These are phyloP conservation scores for Cladophialophora psammophila DNA, from an alignment of 2,329 filamentous ascomycete species.

Conservation along the genomic window DNA sequence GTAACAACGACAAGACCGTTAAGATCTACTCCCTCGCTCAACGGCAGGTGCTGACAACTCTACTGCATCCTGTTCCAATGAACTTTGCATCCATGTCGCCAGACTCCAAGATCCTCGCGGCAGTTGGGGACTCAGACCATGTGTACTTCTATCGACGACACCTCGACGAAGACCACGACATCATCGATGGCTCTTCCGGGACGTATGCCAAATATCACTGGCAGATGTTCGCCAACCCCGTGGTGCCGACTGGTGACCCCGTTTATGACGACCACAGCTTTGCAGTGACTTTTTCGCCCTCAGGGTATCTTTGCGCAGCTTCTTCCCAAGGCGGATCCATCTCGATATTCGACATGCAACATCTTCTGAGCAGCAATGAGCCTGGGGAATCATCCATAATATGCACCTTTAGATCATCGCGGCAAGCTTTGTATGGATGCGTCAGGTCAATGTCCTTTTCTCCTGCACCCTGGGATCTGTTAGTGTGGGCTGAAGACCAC, in stretches of 20 bases:
- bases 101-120: slow-evolving; percentile 78
- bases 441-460: slow-evolving; percentile 92
- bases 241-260: slow-evolving; percentile 50
- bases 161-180: slow-evolving; percentile 40
- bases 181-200: slow-evolving; percentile 34
- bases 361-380: slow-evolving; percentile 34
- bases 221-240: slow-evolving; percentile 49
- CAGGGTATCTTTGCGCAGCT: slow-evolving; percentile 57
- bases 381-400: slow-evolving; percentile 61
- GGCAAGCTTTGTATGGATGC: slow-evolving; percentile 76
- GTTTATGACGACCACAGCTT: slow-evolving; percentile 56
- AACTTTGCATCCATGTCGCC: slow-evolving; percentile 96
- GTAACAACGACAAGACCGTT: slow-evolving; percentile 91
- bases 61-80: slow-evolving; percentile 82
- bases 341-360: slow-evolving; percentile 53
- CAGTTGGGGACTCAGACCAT: slow-evolving; percentile 85
- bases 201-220: slow-evolving; percentile 52
- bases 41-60: slow-evolving; percentile 70
- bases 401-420: slow-evolving; percentile 78
- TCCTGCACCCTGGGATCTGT: slow-evolving; percentile 84
- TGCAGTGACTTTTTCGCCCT: slow-evolving; percentile 58
- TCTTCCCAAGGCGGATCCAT: slow-evolving; percentile 59
- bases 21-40: slow-evolving; percentile 79
- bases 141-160: slow-evolving; percentile 78
- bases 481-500: slow-evolving; percentile 93